Evolutionary conservation across 2,329 filamentous ascomycete species (phyloP), one percentile per base, ranked within the genome.

Genomic region (Phaeophleospora eucalypticola): DNA sequence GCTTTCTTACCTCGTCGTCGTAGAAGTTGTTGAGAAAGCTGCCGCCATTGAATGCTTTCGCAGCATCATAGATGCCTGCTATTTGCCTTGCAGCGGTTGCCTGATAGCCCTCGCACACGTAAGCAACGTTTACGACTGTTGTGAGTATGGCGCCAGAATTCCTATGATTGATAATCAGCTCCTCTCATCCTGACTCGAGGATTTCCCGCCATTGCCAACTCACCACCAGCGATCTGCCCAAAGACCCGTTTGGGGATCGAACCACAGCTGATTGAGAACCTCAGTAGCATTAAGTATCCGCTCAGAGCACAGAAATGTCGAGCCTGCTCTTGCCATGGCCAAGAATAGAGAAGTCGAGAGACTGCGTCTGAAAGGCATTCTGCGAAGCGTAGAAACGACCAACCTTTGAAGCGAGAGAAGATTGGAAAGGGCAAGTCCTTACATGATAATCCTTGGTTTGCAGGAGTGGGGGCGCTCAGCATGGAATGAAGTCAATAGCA

Each of bases 121-220:
- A 62, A 6, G 71, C 70, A 18, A 79, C 65, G 46, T 87, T 80
- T 42, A 75, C 77, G 15, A 87, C 65, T 2, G 74, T 75, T 0
- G 82, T 85, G 49, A 88, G 68, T 47, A 75, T 75, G 60, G 87
- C 88, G 36, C 79, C 85, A 43, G 77, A 77, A 60, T 87, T 86
- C 85, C 85, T 29, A 12, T 29, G 7, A 29, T 29, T 12, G 12
- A 6, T 29, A 12, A 12, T 29, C 24, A 29, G 24, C 24, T 7
- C 12, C 24, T 7, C 24, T 29, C 12, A 6, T 6, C 24, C 24
- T 12, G 7, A 12, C 24, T 7, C 7, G 7, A 7, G 12, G 7
- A 12, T 12, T 12, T 7, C 6, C 12, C 24, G 24, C 24, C 7
- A 12, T 29, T 12, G 12, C 12, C 24, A 12, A 29, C 24, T 29